Conservation (phyloP, 2,329 filamentous ascomycete genomes). For the Lachnellula subtilissima region DNA sequence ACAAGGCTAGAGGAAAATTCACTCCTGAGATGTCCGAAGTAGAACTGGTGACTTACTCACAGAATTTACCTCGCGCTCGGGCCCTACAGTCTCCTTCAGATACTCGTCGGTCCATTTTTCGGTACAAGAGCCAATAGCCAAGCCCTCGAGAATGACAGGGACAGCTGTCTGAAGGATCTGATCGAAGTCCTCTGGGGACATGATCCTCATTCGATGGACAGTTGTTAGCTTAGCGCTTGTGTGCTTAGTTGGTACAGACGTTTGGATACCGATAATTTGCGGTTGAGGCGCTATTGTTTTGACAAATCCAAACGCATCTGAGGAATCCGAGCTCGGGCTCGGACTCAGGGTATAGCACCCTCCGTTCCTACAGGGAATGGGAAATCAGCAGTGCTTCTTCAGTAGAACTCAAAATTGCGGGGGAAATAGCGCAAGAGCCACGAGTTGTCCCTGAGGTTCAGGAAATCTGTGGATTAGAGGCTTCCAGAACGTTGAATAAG, state of each 20-base stretch:
- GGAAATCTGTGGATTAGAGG: too few relatives aligned
- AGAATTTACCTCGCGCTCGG: constrained; percentile 50
- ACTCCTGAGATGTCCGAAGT: too few relatives aligned
- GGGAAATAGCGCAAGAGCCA: too few relatives aligned
- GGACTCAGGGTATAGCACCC: constrained; percentile 34
- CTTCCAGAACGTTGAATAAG: too few relatives aligned
- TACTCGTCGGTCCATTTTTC: constrained; percentile 65
- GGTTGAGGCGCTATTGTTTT: not conserved
- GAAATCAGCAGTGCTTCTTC: too few relatives aligned
- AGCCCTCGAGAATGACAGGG: constrained; percentile 59
- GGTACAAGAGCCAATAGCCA: constrained; percentile 64
- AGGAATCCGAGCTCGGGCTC: not conserved
- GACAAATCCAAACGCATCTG: not conserved
- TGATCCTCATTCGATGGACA: constrained; percentile 42
- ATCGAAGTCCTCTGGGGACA: constrained; percentile 53
- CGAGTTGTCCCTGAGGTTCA: too few relatives aligned
- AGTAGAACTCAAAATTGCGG: too few relatives aligned
- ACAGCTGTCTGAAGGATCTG: constrained; percentile 51
- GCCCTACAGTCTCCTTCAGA: constrained; percentile 57
- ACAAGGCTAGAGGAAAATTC: too few relatives aligned
- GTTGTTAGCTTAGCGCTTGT: not conserved
- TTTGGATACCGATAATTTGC: not conserved
- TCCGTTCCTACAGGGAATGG: constrained; percentile 45
- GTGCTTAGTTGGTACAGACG: not conserved
- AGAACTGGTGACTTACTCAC: not conserved